Evolutionary conservation across 805 yeast species (phyloP).

Genomic region (Vanderwaltozyma tropicalis): DNA sequence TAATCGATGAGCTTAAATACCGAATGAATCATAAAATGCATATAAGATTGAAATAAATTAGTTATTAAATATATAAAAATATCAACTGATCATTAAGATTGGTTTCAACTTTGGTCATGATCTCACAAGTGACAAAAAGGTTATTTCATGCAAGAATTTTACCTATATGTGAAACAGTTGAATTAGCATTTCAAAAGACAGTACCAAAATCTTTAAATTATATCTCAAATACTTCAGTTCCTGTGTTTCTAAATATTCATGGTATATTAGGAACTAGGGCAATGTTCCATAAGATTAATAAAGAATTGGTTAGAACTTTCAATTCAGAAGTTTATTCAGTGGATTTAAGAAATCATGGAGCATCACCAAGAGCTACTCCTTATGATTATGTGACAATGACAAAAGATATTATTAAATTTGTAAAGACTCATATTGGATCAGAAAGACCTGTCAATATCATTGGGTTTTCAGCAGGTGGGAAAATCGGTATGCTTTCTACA

Average conservation of each 20-base stretch:
- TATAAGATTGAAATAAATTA: too few relatives aligned
- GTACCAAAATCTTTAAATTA: not conserved
- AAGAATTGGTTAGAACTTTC: constrained; percentile 26
- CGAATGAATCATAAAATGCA: too few relatives aligned
- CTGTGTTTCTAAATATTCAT: constrained; percentile 38
- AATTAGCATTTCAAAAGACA: not conserved
- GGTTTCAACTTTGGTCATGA: too few relatives aligned
- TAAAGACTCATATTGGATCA: constrained; percentile 20
- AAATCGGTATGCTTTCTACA: constrained; percentile 39
- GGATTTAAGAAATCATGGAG: constrained; percentile 51
- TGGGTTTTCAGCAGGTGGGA: constrained; percentile 59
- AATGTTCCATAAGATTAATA: constrained; percentile 34
- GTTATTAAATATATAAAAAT: too few relatives aligned
- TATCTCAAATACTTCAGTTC: constrained; percentile 6
- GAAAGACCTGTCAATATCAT: constrained; percentile 27
- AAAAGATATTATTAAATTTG: constrained; percentile 32
- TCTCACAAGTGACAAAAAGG: too few relatives aligned
- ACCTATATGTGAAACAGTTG: not conserved
- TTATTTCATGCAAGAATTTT: too few relatives aligned
- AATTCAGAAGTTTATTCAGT: constrained; percentile 32
- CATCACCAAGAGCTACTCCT: constrained; percentile 35
- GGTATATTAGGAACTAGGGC: constrained; percentile 44
- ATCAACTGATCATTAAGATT: too few relatives aligned
- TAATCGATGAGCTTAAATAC: too few relatives aligned
- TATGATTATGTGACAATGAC: constrained; percentile 36